phyloP scores from a whole-genome alignment of 805 yeast species.

The Candida tallmaniae region DNA sequence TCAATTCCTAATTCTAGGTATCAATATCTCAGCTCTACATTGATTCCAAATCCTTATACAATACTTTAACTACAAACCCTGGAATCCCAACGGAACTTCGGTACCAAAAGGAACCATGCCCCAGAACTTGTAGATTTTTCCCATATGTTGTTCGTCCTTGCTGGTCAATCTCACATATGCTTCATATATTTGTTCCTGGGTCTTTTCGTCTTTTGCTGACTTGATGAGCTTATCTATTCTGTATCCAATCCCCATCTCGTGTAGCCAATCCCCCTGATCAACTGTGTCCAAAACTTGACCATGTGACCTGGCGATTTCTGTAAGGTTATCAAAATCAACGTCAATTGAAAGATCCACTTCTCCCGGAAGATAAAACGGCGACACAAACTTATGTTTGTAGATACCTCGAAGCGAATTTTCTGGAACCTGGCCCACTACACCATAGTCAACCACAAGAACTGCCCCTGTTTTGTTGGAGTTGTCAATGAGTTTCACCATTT shows the following conservation, averaged over 20 bases:
- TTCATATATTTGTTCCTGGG: conserved; percentile 47
- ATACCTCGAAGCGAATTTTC: conserved; percentile 73
- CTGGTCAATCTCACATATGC: conserved; percentile 63
- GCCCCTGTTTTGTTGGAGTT: conserved; percentile 48
- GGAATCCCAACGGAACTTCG: conserved; percentile 52
- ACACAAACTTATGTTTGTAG: conserved; percentile 63
- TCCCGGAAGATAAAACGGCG: conserved; percentile 75
- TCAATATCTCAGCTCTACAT: conserved; percentile 29
- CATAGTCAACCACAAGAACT: conserved; percentile 74
- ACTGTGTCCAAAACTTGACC: conserved; percentile 48
- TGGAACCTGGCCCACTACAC: conserved; percentile 59
- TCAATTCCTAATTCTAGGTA: conserved; percentile 11
- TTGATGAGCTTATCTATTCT: conserved; percentile 58
- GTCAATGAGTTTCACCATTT: conserved; percentile 47
- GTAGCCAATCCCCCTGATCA: conserved; percentile 78
- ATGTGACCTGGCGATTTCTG: conserved; percentile 10
- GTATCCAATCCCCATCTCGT: conserved; percentile 68
- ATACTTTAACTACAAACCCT: conserved; percentile 17
- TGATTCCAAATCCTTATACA: conserved; percentile 30
- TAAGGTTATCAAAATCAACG: conserved; percentile 70
- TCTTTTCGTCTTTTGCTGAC: conserved; percentile 35
- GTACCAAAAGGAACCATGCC: conserved; percentile 50
- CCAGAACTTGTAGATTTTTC: conserved; percentile 68
- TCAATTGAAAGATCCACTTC: conserved; percentile 78
- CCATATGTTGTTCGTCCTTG: conserved; percentile 63